Evolutionary conservation across 2,329 filamentous ascomycete species (phyloP).

Genomic region (Tolypocladium guangdongense): DNA sequence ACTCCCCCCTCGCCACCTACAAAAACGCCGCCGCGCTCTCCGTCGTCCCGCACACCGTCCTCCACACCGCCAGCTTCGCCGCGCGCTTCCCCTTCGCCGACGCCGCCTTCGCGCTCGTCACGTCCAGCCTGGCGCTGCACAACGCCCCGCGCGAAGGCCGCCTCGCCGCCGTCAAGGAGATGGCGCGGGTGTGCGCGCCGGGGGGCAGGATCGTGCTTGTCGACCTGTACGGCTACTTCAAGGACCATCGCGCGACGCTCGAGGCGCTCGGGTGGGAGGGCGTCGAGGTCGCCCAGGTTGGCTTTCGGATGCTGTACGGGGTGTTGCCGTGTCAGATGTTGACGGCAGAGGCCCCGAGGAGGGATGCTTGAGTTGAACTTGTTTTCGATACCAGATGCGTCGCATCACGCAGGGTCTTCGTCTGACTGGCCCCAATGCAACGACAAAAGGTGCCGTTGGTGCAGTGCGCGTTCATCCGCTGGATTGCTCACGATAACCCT

Average conservation of each 20-base stretch:
- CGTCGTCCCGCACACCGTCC: background rate
- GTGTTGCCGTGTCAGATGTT: slow-evolving; percentile 6
- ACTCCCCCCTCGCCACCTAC: slow-evolving; percentile 6
- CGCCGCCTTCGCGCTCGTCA: slow-evolving; percentile 4
- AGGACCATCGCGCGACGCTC: slow-evolving; percentile 3
- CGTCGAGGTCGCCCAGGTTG: slow-evolving; percentile 3
- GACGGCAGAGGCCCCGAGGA: slow-evolving; percentile 1
- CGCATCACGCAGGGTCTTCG: no score
- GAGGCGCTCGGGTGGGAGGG: slow-evolving; percentile 4
- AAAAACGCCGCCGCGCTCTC: slow-evolving; percentile 5
- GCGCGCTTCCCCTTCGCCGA: slow-evolving; percentile 6
- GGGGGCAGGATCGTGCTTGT: slow-evolving; percentile 5
- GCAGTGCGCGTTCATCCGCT: background rate
- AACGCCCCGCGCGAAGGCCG: slow-evolving; percentile 4
- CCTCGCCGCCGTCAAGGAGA: slow-evolving; percentile 3
- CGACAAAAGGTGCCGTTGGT: background rate
- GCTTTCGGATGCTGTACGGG: slow-evolving; percentile 6
- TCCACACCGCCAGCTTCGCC: slow-evolving; percentile 6
- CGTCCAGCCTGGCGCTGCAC: slow-evolving; percentile 6
- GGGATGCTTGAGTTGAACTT: background rate
- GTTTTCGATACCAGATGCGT: background rate
- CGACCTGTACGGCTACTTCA: slow-evolving; percentile 6
- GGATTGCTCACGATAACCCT: background rate
- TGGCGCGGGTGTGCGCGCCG: slow-evolving; percentile 6
- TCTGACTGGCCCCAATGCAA: background rate